A percentile compares a stretch with the other conserved stretches of the same genome.
Conservation (phyloP, 805 yeast species). For the Yarrowia sp. region DNA sequence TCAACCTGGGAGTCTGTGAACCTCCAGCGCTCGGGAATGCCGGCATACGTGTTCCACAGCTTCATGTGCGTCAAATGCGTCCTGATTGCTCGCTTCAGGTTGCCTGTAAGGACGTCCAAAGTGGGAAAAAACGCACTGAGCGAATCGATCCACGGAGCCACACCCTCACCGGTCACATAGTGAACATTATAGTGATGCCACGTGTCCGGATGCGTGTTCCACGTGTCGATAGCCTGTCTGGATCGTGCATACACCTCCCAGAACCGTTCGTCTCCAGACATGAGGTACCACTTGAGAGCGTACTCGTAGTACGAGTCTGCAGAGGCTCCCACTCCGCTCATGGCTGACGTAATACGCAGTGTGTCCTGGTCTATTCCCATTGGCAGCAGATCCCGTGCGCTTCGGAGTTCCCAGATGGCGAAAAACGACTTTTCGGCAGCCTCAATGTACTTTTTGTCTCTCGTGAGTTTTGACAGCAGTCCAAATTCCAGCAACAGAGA, state of each 20-base stretch:
- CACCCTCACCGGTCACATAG: slow-evolving; percentile 57
- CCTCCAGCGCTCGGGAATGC: slow-evolving; percentile 90
- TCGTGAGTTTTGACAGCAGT: slow-evolving; percentile 73
- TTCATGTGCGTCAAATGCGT: slow-evolving; percentile 71
- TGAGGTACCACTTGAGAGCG: slow-evolving; percentile 75
- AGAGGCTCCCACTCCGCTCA: slow-evolving; percentile 89
- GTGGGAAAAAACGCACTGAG: slow-evolving; percentile 91
- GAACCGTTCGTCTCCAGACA: slow-evolving; percentile 68
- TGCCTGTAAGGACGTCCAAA: slow-evolving; percentile 78
- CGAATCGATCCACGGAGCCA: slow-evolving; percentile 80
- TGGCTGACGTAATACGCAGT: slow-evolving; percentile 62
- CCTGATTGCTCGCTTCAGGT: slow-evolving; percentile 66
- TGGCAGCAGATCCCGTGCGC: slow-evolving; percentile 70
- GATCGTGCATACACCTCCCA: slow-evolving; percentile 60
- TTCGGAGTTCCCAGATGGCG: slow-evolving; percentile 72
- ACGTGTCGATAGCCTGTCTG: slow-evolving; percentile 17
- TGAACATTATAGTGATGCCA: slow-evolving; percentile 67
- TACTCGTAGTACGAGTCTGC: slow-evolving; percentile 91
- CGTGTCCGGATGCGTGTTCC: slow-evolving; percentile 51
- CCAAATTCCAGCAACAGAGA: slow-evolving; percentile 84
- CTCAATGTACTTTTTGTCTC: slow-evolving; percentile 72
- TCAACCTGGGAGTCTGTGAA: slow-evolving; percentile 52
- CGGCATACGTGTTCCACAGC: slow-evolving; percentile 79
- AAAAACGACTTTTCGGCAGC: slow-evolving; percentile 68
- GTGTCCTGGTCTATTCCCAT: slow-evolving; percentile 72